Conservation (phyloP, 495 filamentous ascomycete species). For the Podospora fimiseda region DNA sequence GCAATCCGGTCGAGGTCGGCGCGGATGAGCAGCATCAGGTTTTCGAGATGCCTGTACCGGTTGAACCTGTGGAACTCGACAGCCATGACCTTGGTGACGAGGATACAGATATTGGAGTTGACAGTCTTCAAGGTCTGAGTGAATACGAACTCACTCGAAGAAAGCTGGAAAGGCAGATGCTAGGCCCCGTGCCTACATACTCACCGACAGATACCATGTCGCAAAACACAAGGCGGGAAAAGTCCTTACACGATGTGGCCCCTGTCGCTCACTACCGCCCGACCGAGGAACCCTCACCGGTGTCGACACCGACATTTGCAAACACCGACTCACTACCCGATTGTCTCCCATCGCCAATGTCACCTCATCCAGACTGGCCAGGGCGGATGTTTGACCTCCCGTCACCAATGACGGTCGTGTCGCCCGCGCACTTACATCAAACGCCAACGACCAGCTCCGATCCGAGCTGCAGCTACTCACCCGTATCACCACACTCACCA, state of each 20-base stretch:
- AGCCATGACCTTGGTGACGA: constrained; percentile 32
- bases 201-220: constrained; percentile 10
- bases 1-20: constrained; percentile 37
- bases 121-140: constrained; percentile 25
- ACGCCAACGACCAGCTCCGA: constrained; percentile 14
- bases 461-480: constrained; percentile 27
- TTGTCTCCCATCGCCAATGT: constrained; percentile 40
- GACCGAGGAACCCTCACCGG: constrained; percentile 34
- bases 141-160: constrained; percentile 39
- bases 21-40: constrained; percentile 43
- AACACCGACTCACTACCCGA: constrained; percentile 31
- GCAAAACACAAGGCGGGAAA: constrained; percentile 19
- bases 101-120: constrained; percentile 29
- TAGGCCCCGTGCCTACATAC: constrained; percentile 34
- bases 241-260: constrained; percentile 33
- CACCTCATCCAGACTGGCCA: constrained; percentile 37
- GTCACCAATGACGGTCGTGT: constrained; percentile 33
- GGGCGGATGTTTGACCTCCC: constrained; percentile 33
- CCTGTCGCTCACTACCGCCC: constrained; percentile 34
- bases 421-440: constrained; percentile 19
- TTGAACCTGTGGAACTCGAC: constrained; percentile 45
- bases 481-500: constrained; percentile 28
- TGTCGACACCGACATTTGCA: constrained; percentile 37
- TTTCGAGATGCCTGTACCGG: constrained; percentile 43
- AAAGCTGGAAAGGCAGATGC: constrained; percentile 40